A percentile compares a stretch with the other conserved stretches of the same genome.
Evolutionary conservation across 345 rosid genomes (phyloP).

Genomic region (Geranium rotundifolium): DNA sequence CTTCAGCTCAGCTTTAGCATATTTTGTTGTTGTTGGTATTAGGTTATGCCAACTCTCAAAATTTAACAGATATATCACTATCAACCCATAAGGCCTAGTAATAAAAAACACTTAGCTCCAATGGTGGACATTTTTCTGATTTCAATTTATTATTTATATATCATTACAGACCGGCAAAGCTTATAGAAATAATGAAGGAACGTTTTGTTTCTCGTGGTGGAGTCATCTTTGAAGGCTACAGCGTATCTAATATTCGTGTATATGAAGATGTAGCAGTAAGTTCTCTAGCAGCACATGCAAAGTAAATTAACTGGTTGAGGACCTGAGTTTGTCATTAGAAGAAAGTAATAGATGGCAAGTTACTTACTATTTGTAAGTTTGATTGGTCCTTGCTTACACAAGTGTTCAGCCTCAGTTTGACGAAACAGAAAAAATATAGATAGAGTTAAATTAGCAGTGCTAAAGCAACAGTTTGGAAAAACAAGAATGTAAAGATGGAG

Average conservation of each 20-base stretch:
- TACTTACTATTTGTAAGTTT: too few species aligned
- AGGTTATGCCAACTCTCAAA: too few species aligned
- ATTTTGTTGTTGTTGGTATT: too few species aligned
- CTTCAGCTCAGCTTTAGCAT: too few species aligned
- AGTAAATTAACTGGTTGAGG: background rate
- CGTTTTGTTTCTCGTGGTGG: slow-evolving; percentile 78
- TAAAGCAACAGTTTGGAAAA: background rate
- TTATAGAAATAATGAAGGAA: slow-evolving; percentile 63
- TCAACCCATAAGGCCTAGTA: background rate
- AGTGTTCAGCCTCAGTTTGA: slow-evolving; percentile 1
- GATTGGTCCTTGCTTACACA: background rate
- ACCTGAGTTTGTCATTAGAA: background rate
- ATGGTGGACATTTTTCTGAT: background rate
- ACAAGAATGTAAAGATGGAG: background rate
- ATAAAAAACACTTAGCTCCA: background rate
- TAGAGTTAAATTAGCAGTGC: background rate
- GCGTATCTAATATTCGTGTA: slow-evolving; percentile 46
- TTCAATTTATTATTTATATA: slow-evolving; percentile 4
- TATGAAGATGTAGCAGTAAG: slow-evolving; percentile 75
- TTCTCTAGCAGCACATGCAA: slow-evolving; percentile 8
- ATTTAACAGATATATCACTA: background rate
- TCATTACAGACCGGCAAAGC: slow-evolving; percentile 65
- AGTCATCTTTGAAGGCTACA: slow-evolving; percentile 64
- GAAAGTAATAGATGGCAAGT: background rate
- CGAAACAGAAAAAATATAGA: background rate